These are phyloP conservation scores for Achlya hypogyna DNA, from an alignment of 352 stramenopile species.

Conservation along the genomic window DNA sequence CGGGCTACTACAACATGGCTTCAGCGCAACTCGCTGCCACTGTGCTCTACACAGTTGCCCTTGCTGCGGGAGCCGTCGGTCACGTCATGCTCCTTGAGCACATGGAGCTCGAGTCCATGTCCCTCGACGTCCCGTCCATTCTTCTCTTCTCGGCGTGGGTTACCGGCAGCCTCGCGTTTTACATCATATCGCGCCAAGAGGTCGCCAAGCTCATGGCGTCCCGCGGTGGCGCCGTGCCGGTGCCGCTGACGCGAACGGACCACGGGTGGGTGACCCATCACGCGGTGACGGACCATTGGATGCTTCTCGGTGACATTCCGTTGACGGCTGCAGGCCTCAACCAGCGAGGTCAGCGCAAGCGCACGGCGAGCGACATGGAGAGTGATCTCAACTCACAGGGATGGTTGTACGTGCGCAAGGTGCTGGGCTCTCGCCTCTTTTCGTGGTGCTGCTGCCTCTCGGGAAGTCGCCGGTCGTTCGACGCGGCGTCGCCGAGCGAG, in stretches of 20 bases:
- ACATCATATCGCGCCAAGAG: slow-evolving; percentile 71
- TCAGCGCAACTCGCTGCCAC: slow-evolving; percentile 62
- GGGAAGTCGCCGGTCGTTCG: slow-evolving; percentile 16
- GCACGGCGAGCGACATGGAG: slow-evolving; percentile 21
- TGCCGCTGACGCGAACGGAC: slow-evolving; percentile 61
- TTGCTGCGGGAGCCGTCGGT: slow-evolving; percentile 45
- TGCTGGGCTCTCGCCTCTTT: slow-evolving; percentile 28
- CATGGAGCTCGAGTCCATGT: slow-evolving; percentile 62
- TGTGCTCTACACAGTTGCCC: slow-evolving; percentile 56
- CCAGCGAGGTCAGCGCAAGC: slow-evolving; percentile 45
- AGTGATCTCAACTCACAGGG: slow-evolving; percentile 16
- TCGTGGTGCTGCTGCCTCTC: slow-evolving; percentile 39
- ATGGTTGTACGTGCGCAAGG: slow-evolving; percentile 35
- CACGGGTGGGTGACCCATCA: slow-evolving; percentile 77
- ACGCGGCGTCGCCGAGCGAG: slow-evolving; percentile 14
- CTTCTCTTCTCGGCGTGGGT: slow-evolving; percentile 73
- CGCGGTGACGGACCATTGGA: slow-evolving; percentile 71
- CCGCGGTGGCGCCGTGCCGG: slow-evolving; percentile 61
- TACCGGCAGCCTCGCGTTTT: slow-evolving; percentile 60
- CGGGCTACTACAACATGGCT: slow-evolving; percentile 65
- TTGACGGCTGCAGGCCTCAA: slow-evolving; percentile 51
- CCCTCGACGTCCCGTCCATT: slow-evolving; percentile 59
- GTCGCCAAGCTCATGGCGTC: slow-evolving; percentile 75
- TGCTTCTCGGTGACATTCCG: slow-evolving; percentile 70
- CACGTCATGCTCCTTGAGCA: slow-evolving; percentile 72